Evolutionary conservation across 2,329 filamentous ascomycete genomes (phyloP), one percentile per base, ranked within the genome.

Genomic region (Phyllachora maydis): DNA sequence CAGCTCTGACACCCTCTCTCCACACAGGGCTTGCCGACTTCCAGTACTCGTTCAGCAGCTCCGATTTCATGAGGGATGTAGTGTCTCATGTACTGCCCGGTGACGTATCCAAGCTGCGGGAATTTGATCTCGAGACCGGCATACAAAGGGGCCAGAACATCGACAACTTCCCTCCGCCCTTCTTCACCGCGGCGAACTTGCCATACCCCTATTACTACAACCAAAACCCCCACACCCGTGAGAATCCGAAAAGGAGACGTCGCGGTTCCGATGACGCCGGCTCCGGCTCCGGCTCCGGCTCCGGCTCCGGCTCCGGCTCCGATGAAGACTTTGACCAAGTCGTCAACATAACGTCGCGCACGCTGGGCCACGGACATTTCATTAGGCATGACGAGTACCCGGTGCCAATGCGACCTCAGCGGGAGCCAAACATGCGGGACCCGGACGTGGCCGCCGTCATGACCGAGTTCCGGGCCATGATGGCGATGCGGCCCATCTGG

Each of bases 201-300:
- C 77, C 77, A 3, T 83, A 82, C 47, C 71, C 65, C 37, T 77
- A 72, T 45, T 70, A 70, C 31, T 93, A 90, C 47, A 72, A 76
- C 18, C 85, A 93, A 47, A 92, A 92, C 30, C 66, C 76, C 0
- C 73, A 73, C 25, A 73, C 61, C 23, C 52, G 68, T 25, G 68
- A 35, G 13, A 18, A n/a, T 35, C 22, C n/a, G n/a, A n/a, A n/a
- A n/a, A n/a, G n/a, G n/a, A n/a, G n/a, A n/a, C n/a, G n/a, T n/a
- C n/a, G n/a, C n/a, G n/a, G n/a, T n/a, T n/a, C n/a, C n/a, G n/a
- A n/a, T n/a, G n/a, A n/a, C n/a, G n/a, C n/a, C n/a, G n/a, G n/a
- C n/a, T n/a, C n/a, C n/a, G n/a, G n/a, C n/a, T n/a, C n/a, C n/a
- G n/a, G n/a, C n/a, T n/a, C n/a, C n/a, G n/a, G n/a, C n/a, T n/a